Evolutionary conservation across 306 rosid species (phyloP), one percentile per base, ranked within the genome.

Genomic region (Lathyrus sativus): DNA sequence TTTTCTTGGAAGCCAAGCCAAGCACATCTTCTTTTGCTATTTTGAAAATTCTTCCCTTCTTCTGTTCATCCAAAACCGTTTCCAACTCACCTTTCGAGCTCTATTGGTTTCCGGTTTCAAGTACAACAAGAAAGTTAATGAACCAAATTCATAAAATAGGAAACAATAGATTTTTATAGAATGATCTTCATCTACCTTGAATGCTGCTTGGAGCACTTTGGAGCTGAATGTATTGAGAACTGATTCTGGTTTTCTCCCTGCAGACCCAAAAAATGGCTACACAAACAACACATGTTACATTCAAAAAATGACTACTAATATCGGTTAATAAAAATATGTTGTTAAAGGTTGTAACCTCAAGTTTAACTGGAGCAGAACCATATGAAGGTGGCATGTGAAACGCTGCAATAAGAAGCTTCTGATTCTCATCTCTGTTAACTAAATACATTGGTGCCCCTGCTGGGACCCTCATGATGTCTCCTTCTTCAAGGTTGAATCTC

Each of bases 221-320:
- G 83, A 74, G 75, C 92, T 81, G 78, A 91, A 91, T 48, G 87
- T 79, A n/a, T 44, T 67, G 83, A 80, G 80, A 44, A 89, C 73
- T 41, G 95, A 81, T 81, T 89, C 87, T 6, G 85, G 86, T 35
- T 84, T 61, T 79, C 74, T 41, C n/a, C 86, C 88, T 9, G 87
- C 87, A 3, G 81, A 50, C 4, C 56, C 86, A 57, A 67, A 41
- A 80, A 85, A 87, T 46, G 79, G 67, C 95, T 90, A 67, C 54
- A 63, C 19, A 37, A 17, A 1, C 6, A 12, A 7, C 2, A 1
- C 24, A 15, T 48, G 24, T 44, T 44, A 44, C 50, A 44, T 41
- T 41, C 13, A 41, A 46, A 44, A 13, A 7, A 35, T 7, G 9
- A 35, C 9, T 35, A 35, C 7, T 7, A 35, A 7, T 35, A 35